These are phyloP conservation scores for Rhynchosporium agropyri DNA, from an alignment of 2,329 filamentous ascomycete species.

Conservation along the genomic window DNA sequence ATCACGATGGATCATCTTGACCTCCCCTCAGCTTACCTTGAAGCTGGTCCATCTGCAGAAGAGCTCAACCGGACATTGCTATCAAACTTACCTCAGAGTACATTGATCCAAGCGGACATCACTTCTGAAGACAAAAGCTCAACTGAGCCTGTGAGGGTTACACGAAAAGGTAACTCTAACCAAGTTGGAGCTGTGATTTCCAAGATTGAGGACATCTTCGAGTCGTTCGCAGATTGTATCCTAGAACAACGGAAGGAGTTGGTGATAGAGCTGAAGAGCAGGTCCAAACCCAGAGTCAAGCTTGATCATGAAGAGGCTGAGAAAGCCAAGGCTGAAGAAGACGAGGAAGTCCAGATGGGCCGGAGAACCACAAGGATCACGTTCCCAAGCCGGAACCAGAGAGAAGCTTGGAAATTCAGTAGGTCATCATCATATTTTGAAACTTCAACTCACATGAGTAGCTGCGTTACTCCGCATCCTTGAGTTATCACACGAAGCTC, in stretches of 20 bases:
- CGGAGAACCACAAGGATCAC: slow-evolving; percentile 28
- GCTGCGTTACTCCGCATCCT: slow-evolving; percentile 61
- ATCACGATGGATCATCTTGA: slow-evolving; percentile 29
- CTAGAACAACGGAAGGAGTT: slow-evolving; percentile 49
- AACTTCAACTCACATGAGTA: slow-evolving; percentile 39
- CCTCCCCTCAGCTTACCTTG: slow-evolving; percentile 20
- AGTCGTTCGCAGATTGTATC: slow-evolving; percentile 53
- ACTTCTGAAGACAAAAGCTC: too few relatives aligned
- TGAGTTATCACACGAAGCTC: slow-evolving; percentile 60
- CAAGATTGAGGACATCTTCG: slow-evolving; percentile 59
- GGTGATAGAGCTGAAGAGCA: slow-evolving; percentile 51
- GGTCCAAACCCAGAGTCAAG: slow-evolving; percentile 24
- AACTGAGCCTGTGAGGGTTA: background rate
- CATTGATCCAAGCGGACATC: slow-evolving; percentile 11
- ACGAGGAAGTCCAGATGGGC: slow-evolving; percentile 1
- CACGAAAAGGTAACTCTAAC: slow-evolving; percentile 19
- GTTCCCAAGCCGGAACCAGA: slow-evolving; percentile 53
- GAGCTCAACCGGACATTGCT: slow-evolving; percentile 7
- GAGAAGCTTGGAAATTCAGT: slow-evolving; percentile 58
- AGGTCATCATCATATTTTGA: slow-evolving; percentile 34
- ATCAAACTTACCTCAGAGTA: slow-evolving; percentile 10
- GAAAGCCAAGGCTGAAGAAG: slow-evolving; percentile 10
- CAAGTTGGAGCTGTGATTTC: slow-evolving; percentile 46
- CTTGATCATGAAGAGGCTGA: too few relatives aligned
- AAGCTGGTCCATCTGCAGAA: slow-evolving; percentile 3